Evolutionary conservation across 2,329 filamentous ascomycete genomes (phyloP).

Genomic region (Penicillium capsulatum): DNA sequence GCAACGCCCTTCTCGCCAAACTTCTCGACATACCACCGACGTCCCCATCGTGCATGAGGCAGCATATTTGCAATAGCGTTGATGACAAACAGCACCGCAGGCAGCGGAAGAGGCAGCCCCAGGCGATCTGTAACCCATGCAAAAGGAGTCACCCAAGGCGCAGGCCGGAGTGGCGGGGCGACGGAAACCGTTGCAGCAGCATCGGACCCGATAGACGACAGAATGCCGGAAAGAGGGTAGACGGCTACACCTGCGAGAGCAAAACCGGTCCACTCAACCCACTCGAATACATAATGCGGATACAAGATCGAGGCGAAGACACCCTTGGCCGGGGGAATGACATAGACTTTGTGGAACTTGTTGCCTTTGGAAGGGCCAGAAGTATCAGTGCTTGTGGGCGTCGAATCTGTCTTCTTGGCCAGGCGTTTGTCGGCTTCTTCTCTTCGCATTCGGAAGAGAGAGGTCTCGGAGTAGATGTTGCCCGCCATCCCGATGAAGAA

Average conservation of each 20-base stretch:
- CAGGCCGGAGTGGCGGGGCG: conserved; percentile 27
- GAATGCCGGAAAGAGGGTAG: conserved; percentile 19
- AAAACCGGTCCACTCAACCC: conserved; percentile 92
- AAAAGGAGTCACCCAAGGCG: conserved; percentile 36
- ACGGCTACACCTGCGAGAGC: conserved; percentile 55
- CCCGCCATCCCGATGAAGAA: conserved; percentile 72
- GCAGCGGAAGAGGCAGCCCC: conserved; percentile 55
- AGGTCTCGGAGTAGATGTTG: conserved; percentile 88
- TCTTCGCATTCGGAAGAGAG: conserved; percentile 79
- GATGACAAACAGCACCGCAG: conserved; percentile 74
- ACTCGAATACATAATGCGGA: conserved; percentile 94
- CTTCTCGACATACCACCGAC: conserved; percentile 78
- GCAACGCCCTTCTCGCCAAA: conserved; percentile 82
- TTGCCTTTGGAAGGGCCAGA: conserved; percentile 34
- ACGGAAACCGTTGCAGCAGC: background rate
- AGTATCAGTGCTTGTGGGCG: conserved; percentile 14
- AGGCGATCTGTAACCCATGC: conserved; percentile 26
- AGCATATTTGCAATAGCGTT: conserved; percentile 91
- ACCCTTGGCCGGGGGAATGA: conserved; percentile 74
- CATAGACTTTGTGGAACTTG: conserved; percentile 74
- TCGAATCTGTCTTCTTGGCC: conserved; percentile 51
- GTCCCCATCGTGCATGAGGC: conserved; percentile 75
- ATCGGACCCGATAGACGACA: too few species aligned
- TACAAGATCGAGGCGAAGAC: conserved; percentile 79
- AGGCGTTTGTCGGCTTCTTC: conserved; percentile 52